Base-by-base conservation (phyloP, 768 basidiomycete genomes). In the Hemileccinum rubropunctum region DNA sequence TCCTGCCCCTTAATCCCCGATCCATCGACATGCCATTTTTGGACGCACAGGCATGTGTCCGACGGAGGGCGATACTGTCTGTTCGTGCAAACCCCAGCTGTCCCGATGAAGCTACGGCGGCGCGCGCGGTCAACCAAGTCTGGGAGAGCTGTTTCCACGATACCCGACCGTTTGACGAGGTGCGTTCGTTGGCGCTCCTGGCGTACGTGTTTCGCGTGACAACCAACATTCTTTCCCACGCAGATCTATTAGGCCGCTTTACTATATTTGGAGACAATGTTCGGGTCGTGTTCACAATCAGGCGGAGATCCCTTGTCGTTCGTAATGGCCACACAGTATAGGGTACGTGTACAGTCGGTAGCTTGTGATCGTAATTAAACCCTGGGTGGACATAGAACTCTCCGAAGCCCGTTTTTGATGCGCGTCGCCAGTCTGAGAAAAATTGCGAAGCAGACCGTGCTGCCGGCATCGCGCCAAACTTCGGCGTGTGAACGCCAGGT, bases 111-210 rank as follows among this genome's bases (percentile, higher is more conserved):
- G 88, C 77, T 6, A 74, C 87, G 21, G 95, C 95, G 12, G 92
- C 94, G 66, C 79, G 80, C 50, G 93, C 84, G 1, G 95, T 98
- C 40, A 97, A 98, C 57, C 91, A 97, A 66, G 95, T 95, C 30
- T 99, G 91, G 88, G 93, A 93, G 62, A 93, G 91, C 58, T 99
- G 95, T 68, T 94, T 91, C 70, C 85, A 80, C 33, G 97, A 98
- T 65, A 98, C 95, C 6, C 73, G 95, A 54, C 95, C 97, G 9
- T 99, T 98, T 66, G 97, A 99, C 67, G 95, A 98, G 86, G 92
- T 91, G 59, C 47, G 64, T 53, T 7, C 9, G 18, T 10, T 23
- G 23, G 23, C 6, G 23, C 23, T 23, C 23, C 6, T 23, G 23
- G 30, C 9, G 42, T 36, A 34, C 23, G 44, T 42, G 33, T 33